phyloP scores from a whole-genome alignment of 495 filamentous ascomycete genomes.

The Aspergillus coremiiformis region DNA sequence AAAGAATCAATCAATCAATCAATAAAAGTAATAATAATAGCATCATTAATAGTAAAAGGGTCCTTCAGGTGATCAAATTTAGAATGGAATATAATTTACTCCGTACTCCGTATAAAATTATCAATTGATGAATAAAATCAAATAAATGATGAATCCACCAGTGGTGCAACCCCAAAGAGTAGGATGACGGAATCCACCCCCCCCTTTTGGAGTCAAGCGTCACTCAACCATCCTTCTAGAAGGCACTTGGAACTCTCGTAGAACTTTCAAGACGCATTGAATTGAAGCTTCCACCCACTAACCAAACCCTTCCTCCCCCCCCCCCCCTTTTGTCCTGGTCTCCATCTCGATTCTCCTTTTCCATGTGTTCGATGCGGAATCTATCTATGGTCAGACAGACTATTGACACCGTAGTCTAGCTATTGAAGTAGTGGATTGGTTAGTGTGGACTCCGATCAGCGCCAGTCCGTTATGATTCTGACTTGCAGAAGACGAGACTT shows the following conservation, averaged over 20 bases:
- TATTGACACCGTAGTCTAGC: slow-evolving; percentile 13
- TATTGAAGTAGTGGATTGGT: slow-evolving; percentile 10
- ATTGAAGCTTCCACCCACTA: slow-evolving; percentile 18
- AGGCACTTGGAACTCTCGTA: slow-evolving; percentile 22
- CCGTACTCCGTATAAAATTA: too few species aligned
- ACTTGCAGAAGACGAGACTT: background rate
- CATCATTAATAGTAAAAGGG: too few species aligned
- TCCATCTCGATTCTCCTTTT: background rate
- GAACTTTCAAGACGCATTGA: background rate
- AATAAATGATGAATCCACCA: background rate
- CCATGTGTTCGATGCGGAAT: background rate
- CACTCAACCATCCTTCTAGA: slow-evolving; percentile 20
- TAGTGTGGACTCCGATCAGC: slow-evolving; percentile 2
- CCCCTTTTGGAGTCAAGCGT: background rate
- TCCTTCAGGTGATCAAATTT: background rate
- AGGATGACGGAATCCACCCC: background rate
- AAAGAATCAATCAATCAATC: too few species aligned
- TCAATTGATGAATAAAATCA: background rate
- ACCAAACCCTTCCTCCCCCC: slow-evolving; percentile 1
- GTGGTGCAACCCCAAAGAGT: background rate
- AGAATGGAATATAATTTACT: too few species aligned
- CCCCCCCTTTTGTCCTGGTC: background rate
- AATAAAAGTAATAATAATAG: too few species aligned
- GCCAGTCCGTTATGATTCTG: background rate
- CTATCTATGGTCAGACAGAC: background rate